Evolutionary conservation across 176 grass and related monocot species (phyloP).

Genomic region (Thalia dealbata): DNA sequence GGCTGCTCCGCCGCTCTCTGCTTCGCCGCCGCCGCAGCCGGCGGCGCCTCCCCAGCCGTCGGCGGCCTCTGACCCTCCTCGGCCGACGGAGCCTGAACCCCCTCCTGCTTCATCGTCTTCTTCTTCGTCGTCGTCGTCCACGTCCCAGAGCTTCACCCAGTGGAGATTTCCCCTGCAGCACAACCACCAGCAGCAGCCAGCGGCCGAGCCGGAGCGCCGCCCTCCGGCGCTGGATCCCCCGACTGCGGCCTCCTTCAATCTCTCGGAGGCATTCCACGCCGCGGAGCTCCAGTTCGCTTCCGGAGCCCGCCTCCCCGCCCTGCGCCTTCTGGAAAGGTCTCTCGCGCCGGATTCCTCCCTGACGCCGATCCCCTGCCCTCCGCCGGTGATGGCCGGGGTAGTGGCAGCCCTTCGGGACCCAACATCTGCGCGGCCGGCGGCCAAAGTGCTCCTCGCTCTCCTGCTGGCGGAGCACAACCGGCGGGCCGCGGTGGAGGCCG

Average conservation of each 20-base stretch:
- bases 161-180: slow-evolving; percentile 54
- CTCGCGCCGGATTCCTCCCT: slow-evolving; percentile 28
- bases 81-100: neutral
- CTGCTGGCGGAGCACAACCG: slow-evolving; percentile 47
- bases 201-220: neutral
- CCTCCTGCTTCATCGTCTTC: slow-evolving; percentile 31
- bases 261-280: slow-evolving; percentile 21
- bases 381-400: slow-evolving; percentile 35
- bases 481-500: slow-evolving; percentile 40
- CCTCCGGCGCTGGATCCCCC: neutral
- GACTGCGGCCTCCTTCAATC: slow-evolving; percentile 23
- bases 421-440: slow-evolving; percentile 40
- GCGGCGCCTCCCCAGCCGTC: slow-evolving; percentile 7
- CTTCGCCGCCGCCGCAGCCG: slow-evolving; percentile 2
- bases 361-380: slow-evolving; percentile 18
- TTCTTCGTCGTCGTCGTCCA: slow-evolving; percentile 52
- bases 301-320: slow-evolving; percentile 36
- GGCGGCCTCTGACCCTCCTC: slow-evolving; percentile 5
- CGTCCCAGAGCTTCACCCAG: slow-evolving; percentile 81
- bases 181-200: slow-evolving; percentile 47
- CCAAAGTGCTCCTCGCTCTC: slow-evolving; percentile 54
- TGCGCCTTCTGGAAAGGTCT: slow-evolving; percentile 37
- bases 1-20: neutral
- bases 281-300: slow-evolving; percentile 35
- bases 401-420: slow-evolving; percentile 47